phyloP scores from a whole-genome alignment of 768 basidiomycete species.

The Phylloporus rhodoxanthus region DNA sequence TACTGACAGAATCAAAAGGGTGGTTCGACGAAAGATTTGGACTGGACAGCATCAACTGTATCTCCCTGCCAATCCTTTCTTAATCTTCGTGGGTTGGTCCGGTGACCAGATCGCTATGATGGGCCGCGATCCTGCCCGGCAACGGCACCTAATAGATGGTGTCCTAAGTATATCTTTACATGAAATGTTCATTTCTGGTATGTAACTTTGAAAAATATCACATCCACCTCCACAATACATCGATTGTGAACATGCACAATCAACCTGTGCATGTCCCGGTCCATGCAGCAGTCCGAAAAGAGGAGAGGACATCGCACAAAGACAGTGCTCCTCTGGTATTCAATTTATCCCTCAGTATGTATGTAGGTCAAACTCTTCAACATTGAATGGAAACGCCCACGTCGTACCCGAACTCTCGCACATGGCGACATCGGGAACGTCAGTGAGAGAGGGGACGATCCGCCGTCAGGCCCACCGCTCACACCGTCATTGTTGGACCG shows the following conservation, averaged over 20 bases:
- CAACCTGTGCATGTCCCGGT: too few relatives aligned
- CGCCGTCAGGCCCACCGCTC: background rate
- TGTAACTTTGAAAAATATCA: too few relatives aligned
- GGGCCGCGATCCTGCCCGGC: too few relatives aligned
- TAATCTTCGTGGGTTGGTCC: too few relatives aligned
- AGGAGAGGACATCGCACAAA: background rate
- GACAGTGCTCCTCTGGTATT: background rate
- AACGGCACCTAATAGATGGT: too few relatives aligned
- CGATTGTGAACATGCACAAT: too few relatives aligned
- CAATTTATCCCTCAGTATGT: background rate
- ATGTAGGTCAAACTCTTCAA: background rate
- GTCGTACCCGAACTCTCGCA: background rate
- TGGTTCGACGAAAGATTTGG: background rate
- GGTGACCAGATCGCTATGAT: too few relatives aligned
- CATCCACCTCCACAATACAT: too few relatives aligned
- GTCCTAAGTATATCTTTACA: background rate
- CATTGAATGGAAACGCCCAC: conserved; percentile 11
- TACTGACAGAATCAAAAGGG: too few relatives aligned
- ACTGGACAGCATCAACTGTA: background rate
- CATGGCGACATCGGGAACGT: conserved; percentile 5
- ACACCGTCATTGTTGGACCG: conserved; percentile 38
- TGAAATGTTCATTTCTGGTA: too few relatives aligned
- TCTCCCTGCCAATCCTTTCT: background rate
- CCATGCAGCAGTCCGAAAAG: background rate
- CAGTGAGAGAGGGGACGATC: background rate